Conservation (phyloP, 2,329 filamentous ascomycete species). For the Botryotinia calthae region DNA sequence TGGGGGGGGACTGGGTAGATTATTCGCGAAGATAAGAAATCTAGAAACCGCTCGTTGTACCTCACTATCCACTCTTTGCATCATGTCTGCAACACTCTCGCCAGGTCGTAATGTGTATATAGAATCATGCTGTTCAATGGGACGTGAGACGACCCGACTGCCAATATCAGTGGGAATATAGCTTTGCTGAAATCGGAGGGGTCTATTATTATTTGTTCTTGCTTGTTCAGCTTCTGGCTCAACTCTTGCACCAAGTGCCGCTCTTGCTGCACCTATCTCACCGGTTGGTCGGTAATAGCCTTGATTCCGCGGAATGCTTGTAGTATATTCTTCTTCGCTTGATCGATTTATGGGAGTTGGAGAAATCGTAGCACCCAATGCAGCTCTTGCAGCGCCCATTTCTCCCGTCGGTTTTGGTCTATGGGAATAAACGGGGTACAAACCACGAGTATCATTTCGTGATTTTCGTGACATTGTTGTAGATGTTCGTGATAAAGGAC, state of each 20-base stretch:
- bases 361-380: neutral
- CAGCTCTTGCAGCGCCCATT: constrained; percentile 4
- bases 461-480: neutral
- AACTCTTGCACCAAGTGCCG: neutral
- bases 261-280: neutral
- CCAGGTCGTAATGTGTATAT: neutral
- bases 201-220: neutral
- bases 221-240: neutral
- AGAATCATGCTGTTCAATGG: neutral
- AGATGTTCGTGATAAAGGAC: neutral
- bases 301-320: neutral
- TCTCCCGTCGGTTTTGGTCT: neutral
- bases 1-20: no score
- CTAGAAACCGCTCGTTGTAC: neutral
- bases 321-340: neutral
- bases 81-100: neutral
- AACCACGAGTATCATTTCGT: neutral
- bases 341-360: neutral
- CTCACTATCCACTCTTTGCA: neutral
- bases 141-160: neutral
- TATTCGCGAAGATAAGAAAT: neutral
- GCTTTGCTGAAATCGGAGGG: neutral
- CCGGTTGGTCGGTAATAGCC: neutral
- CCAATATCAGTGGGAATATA: neutral
- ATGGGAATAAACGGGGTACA: neutral